Evolutionary conservation across 768 basidiomycete species (phyloP).

Genomic region (Amanita inopinata): DNA sequence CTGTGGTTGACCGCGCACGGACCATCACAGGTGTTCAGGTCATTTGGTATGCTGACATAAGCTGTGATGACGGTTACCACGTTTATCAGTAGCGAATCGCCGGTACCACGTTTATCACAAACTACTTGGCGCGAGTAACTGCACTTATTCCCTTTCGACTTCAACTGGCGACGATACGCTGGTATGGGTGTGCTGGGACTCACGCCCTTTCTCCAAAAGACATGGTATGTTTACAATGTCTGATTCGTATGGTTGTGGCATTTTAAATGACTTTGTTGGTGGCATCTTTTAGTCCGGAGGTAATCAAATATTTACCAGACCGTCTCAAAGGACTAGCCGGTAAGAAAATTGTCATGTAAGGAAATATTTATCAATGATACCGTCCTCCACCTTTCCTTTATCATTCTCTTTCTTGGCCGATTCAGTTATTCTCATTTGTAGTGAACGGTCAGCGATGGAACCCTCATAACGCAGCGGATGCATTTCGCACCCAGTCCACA

Average conservation of each 20-base stretch:
- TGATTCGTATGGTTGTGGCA: neutral
- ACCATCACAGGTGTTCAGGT: neutral
- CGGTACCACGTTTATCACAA: too few species aligned
- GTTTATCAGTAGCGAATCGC: neutral
- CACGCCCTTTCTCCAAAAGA: constrained; percentile 58
- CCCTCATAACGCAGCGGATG: constrained; percentile 74
- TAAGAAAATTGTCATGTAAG: constrained; percentile 70
- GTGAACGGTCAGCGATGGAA: constrained; percentile 55
- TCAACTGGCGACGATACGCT: too few species aligned
- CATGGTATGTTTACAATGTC: constrained; percentile 33
- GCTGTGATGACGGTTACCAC: too few species aligned
- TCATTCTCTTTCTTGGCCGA: constrained; percentile 6
- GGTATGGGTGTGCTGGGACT: constrained; percentile 69
- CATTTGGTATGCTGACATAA: neutral
- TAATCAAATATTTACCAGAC: constrained; percentile 52
- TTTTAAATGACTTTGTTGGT: neutral
- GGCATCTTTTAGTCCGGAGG: constrained; percentile 55
- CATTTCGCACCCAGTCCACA: constrained; percentile 64
- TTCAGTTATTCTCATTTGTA: constrained; percentile 1
- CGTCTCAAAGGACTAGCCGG: constrained; percentile 53
- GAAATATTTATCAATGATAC: constrained; percentile 7
- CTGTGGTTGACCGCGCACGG: constrained; percentile 2
- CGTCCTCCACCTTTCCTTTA: constrained; percentile 5
- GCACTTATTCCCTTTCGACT: too few species aligned
- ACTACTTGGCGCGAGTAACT: too few species aligned